Evolutionary conservation across 208 protist genomes (phyloP), one percentile per base, ranked within the genome.

Genomic region (Willaertia magna): DNA sequence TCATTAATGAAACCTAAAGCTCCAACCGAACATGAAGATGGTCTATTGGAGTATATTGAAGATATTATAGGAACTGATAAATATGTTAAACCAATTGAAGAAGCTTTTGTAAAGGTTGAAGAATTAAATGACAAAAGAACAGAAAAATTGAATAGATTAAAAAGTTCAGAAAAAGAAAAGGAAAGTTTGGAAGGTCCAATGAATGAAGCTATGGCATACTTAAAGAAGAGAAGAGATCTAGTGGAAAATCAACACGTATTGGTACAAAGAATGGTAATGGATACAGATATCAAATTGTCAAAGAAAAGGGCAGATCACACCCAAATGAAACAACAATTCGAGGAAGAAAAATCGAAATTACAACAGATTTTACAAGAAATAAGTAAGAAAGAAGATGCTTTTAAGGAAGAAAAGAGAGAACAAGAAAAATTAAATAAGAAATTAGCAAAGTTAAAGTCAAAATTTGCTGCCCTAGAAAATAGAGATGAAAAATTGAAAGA

Each of bases 41-140:
- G 99, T n/a, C 90, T 99, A 11, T 92, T 99, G 7, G 99, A 99
- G 91, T 99, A 99, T 90, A 93, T 99, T 16, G 99, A 99, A 89
- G 98, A 99, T 88, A 96, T 99, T 52, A 99, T 99, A 89, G 99
- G 95, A 46, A 97, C 94, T 6, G 95, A 96, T 83, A 87, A 93
- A 78, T 98, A 94, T 86, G 89, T 98, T 16, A 89, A 93, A 59
- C 86, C 91, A 42, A 99, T 99, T 86, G 90, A 96, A 47, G 87
- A 93, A 30, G 88, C 91, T 46, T 92, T 90, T 2, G 89, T 90
- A 84, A 11, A 87, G 14, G 89, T 98, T 9, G 97, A 99, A 82
- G 87, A 88, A 47, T 89, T 96, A 18, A 98, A 98, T 89, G 91
- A 98, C 49, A 88, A 94, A 59, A 92, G 96, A 14, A 90, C 96